Evolutionary conservation across 2,329 filamentous ascomycete genomes (phyloP).

Genomic region (Paecilomyces fulvus): DNA sequence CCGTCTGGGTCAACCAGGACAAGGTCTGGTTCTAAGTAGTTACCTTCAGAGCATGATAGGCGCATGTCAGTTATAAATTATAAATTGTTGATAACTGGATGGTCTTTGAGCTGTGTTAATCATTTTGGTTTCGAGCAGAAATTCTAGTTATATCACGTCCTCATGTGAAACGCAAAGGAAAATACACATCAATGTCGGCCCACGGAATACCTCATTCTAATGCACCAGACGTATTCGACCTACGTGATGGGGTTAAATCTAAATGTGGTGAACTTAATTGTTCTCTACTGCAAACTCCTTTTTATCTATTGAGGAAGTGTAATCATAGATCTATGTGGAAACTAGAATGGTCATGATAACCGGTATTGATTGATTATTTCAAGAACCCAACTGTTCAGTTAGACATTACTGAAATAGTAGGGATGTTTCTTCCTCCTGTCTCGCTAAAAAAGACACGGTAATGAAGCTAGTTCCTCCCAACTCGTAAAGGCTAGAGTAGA

Average conservation of each 20-base stretch:
- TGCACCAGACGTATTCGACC: no score
- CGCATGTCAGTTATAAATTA: not conserved
- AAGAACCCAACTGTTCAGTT: not conserved
- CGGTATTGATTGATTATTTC: not conserved
- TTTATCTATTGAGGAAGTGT: not conserved
- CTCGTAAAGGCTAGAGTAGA: not conserved
- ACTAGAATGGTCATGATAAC: not conserved
- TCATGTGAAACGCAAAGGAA: no score
- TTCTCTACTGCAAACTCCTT: not conserved
- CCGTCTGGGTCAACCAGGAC: not conserved
- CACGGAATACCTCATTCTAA: no score
- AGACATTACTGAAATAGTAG: not conserved
- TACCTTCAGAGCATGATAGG: not conserved
- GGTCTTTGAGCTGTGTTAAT: not conserved
- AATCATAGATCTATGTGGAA: not conserved
- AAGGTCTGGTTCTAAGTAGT: not conserved
- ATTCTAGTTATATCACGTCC: no score
- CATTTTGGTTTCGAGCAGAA: no score
- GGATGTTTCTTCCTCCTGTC: not conserved
- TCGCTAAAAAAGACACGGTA: no score
- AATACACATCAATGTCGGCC: not conserved
- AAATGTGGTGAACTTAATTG: not conserved
- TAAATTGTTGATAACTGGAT: no score
- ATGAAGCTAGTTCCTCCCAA: no score
- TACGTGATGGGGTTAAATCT: no score